Evolutionary conservation across 192 early-diverging fungal genomes (phyloP).

Genomic region (Coemansia asiatica): DNA sequence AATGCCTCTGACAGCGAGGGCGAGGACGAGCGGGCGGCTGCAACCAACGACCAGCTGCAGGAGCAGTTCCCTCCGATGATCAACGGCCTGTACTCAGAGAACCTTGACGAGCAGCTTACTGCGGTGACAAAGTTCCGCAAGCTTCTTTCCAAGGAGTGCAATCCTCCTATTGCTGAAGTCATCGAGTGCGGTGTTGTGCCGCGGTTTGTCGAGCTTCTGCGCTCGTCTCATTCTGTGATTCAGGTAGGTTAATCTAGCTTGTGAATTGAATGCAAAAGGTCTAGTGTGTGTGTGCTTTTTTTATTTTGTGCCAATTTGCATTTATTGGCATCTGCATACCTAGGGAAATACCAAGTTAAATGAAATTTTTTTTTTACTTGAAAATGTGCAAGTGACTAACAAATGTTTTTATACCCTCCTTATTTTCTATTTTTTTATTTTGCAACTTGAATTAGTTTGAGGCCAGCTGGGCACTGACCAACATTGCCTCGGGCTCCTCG

Average conservation of each 20-base stretch:
- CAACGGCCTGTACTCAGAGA: conserved; percentile 71
- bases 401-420: not conserved
- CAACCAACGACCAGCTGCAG: conserved; percentile 67
- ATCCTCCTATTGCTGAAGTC: conserved; percentile 96
- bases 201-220: conserved; percentile 91
- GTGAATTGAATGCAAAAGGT: too few species aligned
- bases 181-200: conserved; percentile 92
- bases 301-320: conserved; percentile 1
- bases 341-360: not conserved
- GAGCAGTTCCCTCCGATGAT: conserved; percentile 82
- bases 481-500: conserved; percentile 96
- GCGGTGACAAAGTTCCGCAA: conserved; percentile 91
- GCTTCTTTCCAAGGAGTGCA: conserved; percentile 89
- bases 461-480: conserved; percentile 98
- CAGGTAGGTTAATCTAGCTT: conserved; percentile 60
- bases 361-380: too few species aligned
- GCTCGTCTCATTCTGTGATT: conserved; percentile 77
- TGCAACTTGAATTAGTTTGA: conserved; percentile 69
- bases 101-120: conserved; percentile 75
- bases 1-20: conserved; percentile 73
- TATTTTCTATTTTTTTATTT: conserved; percentile 1
- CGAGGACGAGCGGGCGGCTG: conserved; percentile 64
- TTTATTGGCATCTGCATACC: not conserved
- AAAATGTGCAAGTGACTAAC: too few species aligned
- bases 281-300: conserved; percentile 8